Base-by-base conservation (phyloP, 2,329 filamentous ascomycete species). In the Celoporthe dispersa region DNA sequence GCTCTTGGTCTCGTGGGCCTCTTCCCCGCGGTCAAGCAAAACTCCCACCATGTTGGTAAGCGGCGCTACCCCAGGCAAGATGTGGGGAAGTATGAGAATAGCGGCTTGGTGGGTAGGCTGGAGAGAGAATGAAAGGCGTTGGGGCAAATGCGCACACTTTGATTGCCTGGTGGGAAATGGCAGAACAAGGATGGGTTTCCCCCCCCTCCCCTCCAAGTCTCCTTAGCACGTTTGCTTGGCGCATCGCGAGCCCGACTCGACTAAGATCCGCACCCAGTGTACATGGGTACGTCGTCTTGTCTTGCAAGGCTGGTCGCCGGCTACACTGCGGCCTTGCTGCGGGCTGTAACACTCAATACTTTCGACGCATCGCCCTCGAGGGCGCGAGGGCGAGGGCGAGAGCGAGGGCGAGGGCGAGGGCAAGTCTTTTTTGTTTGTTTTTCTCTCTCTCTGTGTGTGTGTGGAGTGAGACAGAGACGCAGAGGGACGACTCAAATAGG, bases 21-120 rank as follows among this genome's bases (percentile, higher is more conserved):
- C 33, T 59, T 22, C 33, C 33, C 59, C 59, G 33, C n/a, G 53
- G 25, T 31, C 53, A 33, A 57, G 28, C 53, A 57, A 57, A 31
- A 5, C 31, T 57, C 14, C 25, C 25, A 5, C 51, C n/a, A 31
- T 55, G 41, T 22, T 28, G n/a, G 11, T 28, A 16, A 57, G 8
- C 64, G 41, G 62, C 68, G 66, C 66, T 69, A 71, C 67, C 66
- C 69, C 66, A 59, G 69, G 63, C 65, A 59, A 35, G 62, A 59
- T 67, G 70, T 68, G 70, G 70, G 70, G 70, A 69, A 69, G 67
- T 57, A 48, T 63, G 35, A 63, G 55, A 53, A 57, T 19, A 37
- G 63, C 63, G 69, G 69, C 66, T 70, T 64, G 64, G 66, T 65
- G 22, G n/a, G 35, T 44, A n/a, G 35, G 57, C 16, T 48, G 41